Percentiles rank a stretch among this genome's conserved stretches.
Conservation (phyloP, 192 early-diverging fungal species). For the Coemansia sp. region DNA sequence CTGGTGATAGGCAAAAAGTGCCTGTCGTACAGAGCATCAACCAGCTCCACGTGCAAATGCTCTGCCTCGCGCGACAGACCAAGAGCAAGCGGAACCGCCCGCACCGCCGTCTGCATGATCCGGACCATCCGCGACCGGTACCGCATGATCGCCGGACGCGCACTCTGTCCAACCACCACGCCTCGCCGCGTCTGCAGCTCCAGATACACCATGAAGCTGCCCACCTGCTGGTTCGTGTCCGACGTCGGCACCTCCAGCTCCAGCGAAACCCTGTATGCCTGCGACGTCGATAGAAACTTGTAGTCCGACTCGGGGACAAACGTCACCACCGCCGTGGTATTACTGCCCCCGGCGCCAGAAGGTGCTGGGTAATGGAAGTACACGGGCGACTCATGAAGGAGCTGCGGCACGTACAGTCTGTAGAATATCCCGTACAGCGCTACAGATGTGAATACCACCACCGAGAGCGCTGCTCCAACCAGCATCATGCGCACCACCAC, state of each 20-base stretch:
- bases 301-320: conserved; percentile 39
- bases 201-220: conserved; percentile 70
- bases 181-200: conserved; percentile 52
- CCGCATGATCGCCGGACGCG: conserved; percentile 55
- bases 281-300: conserved; percentile 50
- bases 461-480: conserved; percentile 13
- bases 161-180: conserved; percentile 26
- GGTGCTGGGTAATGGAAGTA: conserved; percentile 56
- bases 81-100: conserved; percentile 53
- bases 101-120: conserved; percentile 15
- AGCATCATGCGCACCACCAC: conserved; percentile 26
- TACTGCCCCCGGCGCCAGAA: not conserved
- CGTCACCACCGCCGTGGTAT: conserved; percentile 25
- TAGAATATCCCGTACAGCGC: conserved; percentile 62
- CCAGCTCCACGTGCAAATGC: conserved; percentile 48
- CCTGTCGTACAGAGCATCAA: conserved; percentile 58
- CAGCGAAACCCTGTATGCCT: conserved; percentile 63
- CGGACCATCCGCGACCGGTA: conserved; percentile 29
- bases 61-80: conserved; percentile 53
- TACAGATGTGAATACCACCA: conserved; percentile 26
- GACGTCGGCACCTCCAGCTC: conserved; percentile 64
- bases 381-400: conserved; percentile 55
- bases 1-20: conserved; percentile 52
- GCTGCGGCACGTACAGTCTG: conserved; percentile 63
- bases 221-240: conserved; percentile 58